Conservation (phyloP, 129 eudicot species). For the Apium graveolens region DNA sequence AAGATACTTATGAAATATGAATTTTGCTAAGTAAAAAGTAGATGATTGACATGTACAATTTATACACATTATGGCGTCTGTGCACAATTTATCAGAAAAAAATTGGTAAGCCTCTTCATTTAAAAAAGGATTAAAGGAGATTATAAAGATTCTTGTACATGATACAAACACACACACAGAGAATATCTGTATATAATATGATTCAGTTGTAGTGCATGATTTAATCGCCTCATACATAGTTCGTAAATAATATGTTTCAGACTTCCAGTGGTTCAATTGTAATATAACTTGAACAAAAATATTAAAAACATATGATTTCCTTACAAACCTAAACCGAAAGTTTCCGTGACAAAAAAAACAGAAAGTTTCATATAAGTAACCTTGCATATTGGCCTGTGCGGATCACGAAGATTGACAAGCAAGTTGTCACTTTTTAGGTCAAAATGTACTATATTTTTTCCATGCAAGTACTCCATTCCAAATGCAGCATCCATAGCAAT, state of each 20-base stretch:
- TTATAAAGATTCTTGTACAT: not conserved
- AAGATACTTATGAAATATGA: not conserved
- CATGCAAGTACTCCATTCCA: slow-evolving; percentile 97
- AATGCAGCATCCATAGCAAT: slow-evolving; percentile 97
- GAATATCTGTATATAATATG: not conserved
- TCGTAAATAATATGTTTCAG: not conserved
- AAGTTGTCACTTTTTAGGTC: slow-evolving; percentile 90
- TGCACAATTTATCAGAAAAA: not conserved
- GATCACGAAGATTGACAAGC: slow-evolving; percentile 94
- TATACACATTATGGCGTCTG: not conserved
- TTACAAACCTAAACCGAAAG: not conserved
- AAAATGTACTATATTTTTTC: slow-evolving; percentile 80
- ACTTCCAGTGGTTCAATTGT: not conserved
- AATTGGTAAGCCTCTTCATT: not conserved
- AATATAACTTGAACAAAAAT: not conserved
- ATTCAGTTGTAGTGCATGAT: not conserved
- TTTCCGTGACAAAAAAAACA: too few species aligned
- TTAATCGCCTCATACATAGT: not conserved
- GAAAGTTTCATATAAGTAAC: slow-evolving; percentile 15
- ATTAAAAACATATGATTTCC: not conserved
- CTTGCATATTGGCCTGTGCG: slow-evolving; percentile 96
- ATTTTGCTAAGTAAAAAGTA: not conserved
- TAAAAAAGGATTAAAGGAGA: too few species aligned
- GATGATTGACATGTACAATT: not conserved
- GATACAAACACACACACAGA: too few species aligned